A percentile compares a stretch with the other conserved stretches of the same genome.
Evolutionary conservation across 352 stramenopile species (phyloP).

Genomic region (Phytophthora hibernalis): DNA sequence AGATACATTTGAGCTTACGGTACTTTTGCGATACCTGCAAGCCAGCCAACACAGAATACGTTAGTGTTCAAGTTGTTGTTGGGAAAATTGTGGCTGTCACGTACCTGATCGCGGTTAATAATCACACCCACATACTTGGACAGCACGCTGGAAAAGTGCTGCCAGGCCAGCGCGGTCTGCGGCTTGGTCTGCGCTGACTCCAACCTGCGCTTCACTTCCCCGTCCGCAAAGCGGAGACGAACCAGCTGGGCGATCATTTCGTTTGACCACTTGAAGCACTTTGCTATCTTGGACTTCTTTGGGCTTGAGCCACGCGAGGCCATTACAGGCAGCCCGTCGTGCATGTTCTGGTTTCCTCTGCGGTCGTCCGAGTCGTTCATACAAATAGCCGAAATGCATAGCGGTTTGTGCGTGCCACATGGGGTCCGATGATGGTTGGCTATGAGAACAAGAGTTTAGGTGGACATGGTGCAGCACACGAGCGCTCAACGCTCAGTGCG

Average conservation of each 20-base stretch:
- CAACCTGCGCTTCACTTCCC: not conserved
- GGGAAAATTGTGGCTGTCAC: too few relatives aligned
- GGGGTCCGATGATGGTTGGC: not conserved
- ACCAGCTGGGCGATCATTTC: slow-evolving; percentile 13
- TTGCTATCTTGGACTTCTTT: not conserved
- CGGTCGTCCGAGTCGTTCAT: not conserved
- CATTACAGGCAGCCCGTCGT: not conserved
- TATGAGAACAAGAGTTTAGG: not conserved
- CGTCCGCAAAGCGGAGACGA: not conserved
- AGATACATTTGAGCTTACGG: too few relatives aligned
- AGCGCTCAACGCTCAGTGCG: not conserved
- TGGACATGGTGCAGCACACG: not conserved
- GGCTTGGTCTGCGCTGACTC: slow-evolving; percentile 14
- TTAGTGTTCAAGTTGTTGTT: too few relatives aligned
- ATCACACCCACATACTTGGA: slow-evolving; percentile 5
- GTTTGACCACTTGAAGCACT: too few relatives aligned
- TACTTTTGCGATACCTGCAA: too few relatives aligned
- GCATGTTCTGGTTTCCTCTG: not conserved
- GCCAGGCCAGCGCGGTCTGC: slow-evolving; percentile 8
- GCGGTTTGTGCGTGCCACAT: not conserved
- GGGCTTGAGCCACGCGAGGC: not conserved
- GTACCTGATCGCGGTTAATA: too few relatives aligned
- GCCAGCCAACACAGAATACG: too few relatives aligned
- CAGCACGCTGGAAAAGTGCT: slow-evolving; percentile 10
- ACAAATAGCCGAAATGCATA: not conserved